A percentile compares a stretch with the other conserved stretches of the same genome.
phyloP scores from a whole-genome alignment of 352 stramenopile species.

The Phytophthora meadii region DNA sequence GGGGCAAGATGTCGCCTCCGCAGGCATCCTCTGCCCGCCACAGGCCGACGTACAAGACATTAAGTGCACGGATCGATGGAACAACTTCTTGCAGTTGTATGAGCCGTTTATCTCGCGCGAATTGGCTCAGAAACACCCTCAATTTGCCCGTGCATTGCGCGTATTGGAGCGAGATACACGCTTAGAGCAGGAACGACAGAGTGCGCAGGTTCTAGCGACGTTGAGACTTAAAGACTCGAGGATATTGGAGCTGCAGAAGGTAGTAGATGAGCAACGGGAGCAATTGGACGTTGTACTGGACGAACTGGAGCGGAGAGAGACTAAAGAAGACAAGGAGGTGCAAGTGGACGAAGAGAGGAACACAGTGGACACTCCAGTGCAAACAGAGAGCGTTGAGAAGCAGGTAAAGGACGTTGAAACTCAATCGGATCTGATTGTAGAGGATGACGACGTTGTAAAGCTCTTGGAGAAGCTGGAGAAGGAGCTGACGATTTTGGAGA shows the following conservation, averaged over 20 bases:
- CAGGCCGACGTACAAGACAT: slow-evolving; percentile 1
- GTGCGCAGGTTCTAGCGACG: slow-evolving; percentile 31
- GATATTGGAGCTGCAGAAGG: slow-evolving; percentile 25
- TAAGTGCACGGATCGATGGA: slow-evolving; percentile 12
- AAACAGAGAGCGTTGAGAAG: slow-evolving; percentile 15
- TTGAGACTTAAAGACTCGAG: slow-evolving; percentile 27
- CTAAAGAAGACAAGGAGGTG: slow-evolving; percentile 21
- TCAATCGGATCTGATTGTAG: slow-evolving; percentile 11
- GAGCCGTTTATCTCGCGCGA: slow-evolving; percentile 26
- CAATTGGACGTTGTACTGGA: slow-evolving; percentile 40
- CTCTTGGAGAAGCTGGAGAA: slow-evolving; percentile 33
- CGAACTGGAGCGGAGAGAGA: slow-evolving; percentile 37
- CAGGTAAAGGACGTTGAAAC: not conserved
- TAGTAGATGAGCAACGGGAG: slow-evolving; percentile 29
- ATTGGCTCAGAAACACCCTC: slow-evolving; percentile 25
- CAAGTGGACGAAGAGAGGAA: slow-evolving; percentile 11
- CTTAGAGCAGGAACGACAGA: slow-evolving; percentile 33
- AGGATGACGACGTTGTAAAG: not conserved
- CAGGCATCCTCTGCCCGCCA: not conserved
- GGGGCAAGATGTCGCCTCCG: not conserved
- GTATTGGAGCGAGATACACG: slow-evolving; percentile 28
- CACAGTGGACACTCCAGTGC: slow-evolving; percentile 17
- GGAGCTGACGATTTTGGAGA: slow-evolving; percentile 30
- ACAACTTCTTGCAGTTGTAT: slow-evolving; percentile 28
- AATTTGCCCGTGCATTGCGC: slow-evolving; percentile 27